phyloP scores from a whole-genome alignment of 176 grass and related monocot genomes.

The Saccharum spontaneum region DNA sequence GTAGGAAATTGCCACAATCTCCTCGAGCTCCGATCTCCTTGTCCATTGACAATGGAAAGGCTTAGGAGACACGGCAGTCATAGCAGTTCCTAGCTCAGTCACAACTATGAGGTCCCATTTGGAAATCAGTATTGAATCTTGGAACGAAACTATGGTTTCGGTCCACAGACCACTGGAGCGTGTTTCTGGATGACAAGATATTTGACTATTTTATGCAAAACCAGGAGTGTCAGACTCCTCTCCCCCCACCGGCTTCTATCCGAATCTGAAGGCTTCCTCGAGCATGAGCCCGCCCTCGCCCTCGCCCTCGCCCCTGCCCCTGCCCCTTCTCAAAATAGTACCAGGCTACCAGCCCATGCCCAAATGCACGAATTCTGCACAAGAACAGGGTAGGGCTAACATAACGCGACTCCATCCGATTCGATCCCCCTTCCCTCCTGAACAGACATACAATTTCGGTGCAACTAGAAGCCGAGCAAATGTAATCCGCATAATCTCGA shows the following conservation, averaged over 20 bases:
- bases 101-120: too few relatives aligned
- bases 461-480: neutral
- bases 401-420: neutral
- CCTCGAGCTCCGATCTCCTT: too few relatives aligned
- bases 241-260: neutral
- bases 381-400: neutral
- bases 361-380: neutral
- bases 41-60: too few relatives aligned
- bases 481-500: neutral
- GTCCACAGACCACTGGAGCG: too few relatives aligned
- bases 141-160: too few relatives aligned
- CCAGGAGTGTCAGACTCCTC: neutral
- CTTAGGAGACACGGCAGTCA: neutral
- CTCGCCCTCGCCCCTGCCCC: too few relatives aligned
- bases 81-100: too few relatives aligned
- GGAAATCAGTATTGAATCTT: too few relatives aligned
- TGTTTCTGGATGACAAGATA: neutral
- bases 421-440: neutral
- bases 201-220: neutral
- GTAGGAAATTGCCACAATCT: neutral
- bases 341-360: neutral
- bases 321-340: neutral
- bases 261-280: neutral
- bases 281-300: neutral
- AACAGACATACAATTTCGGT: neutral